Percentiles rank a stretch among this genome's conserved stretches.
phyloP scores from a whole-genome alignment of 2,329 filamentous ascomycete genomes.

The Penicillium paneum region DNA sequence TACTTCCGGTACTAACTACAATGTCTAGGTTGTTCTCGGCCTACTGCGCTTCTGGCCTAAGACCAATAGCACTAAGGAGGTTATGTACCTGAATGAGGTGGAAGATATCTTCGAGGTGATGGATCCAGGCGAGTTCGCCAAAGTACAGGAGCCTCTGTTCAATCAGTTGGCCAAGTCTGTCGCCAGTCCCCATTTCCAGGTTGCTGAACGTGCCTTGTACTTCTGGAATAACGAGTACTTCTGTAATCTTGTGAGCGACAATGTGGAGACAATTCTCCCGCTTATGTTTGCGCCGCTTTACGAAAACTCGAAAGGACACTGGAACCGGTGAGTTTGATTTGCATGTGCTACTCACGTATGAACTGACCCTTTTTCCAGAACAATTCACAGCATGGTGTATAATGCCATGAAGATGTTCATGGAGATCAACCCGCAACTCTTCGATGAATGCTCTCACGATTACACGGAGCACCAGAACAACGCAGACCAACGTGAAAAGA shows the following conservation, averaged over 20 bases:
- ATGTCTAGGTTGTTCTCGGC: slow-evolving; percentile 78
- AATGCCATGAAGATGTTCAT: slow-evolving; percentile 99
- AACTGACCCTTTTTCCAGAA: slow-evolving; percentile 56
- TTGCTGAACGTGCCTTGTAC: slow-evolving; percentile 93
- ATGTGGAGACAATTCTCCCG: slow-evolving; percentile 94
- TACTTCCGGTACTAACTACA: background rate
- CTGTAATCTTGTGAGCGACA: slow-evolving; percentile 98
- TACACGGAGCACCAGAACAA: slow-evolving; percentile 96
- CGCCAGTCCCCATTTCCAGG: slow-evolving; percentile 97
- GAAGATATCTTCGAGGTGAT: slow-evolving; percentile 99
- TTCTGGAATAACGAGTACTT: slow-evolving; percentile 99
- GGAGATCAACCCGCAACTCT: slow-evolving; percentile 98
- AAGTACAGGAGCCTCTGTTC: slow-evolving; percentile 96
- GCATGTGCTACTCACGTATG: background rate
- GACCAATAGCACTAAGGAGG: slow-evolving; percentile 98
- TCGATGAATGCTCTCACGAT: slow-evolving; percentile 97
- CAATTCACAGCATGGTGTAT: slow-evolving; percentile 99
- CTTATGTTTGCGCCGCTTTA: slow-evolving; percentile 99
- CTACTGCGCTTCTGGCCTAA: slow-evolving; percentile 97
- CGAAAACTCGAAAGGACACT: slow-evolving; percentile 98
- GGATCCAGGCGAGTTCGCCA: slow-evolving; percentile 97
- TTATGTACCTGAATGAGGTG: slow-evolving; percentile 99
- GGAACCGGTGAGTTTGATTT: slow-evolving; percentile 73
- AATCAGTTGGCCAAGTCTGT: slow-evolving; percentile 97
- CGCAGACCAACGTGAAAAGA: slow-evolving; percentile 76